A percentile compares a stretch with the other conserved stretches of the same genome.
Evolutionary conservation across 2,329 filamentous ascomycete genomes (phyloP).

Genomic region (Curvularia sp.): DNA sequence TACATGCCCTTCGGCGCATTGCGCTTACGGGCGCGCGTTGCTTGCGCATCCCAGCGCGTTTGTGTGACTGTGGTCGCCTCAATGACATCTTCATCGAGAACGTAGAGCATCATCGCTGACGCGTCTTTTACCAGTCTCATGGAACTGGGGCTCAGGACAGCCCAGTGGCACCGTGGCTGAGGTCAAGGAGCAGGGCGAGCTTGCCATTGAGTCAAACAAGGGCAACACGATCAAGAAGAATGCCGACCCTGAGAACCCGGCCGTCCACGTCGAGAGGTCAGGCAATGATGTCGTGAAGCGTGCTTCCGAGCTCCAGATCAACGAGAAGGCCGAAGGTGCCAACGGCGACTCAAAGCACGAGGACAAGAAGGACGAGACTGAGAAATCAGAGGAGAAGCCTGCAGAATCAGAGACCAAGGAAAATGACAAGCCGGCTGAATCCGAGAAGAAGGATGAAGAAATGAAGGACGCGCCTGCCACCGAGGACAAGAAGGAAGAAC

Average conservation of each 20-base stretch:
- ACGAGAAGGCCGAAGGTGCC: slow-evolving; percentile 52
- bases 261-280: slow-evolving; percentile 64
- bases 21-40: slow-evolving; percentile 8
- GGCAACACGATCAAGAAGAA: slow-evolving; percentile 71
- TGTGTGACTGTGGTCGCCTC: slow-evolving; percentile 24
- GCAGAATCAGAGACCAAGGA: slow-evolving; percentile 35
- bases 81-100: slow-evolving; percentile 31
- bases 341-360: slow-evolving; percentile 49
- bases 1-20: slow-evolving; percentile 6
- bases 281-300: slow-evolving; percentile 72
- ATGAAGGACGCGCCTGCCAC: slow-evolving; percentile 29
- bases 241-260: slow-evolving; percentile 66
- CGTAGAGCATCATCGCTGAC: slow-evolving; percentile 11
- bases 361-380: slow-evolving; percentile 35
- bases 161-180: slow-evolving; percentile 65
- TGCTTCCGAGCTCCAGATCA: slow-evolving; percentile 65
- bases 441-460: slow-evolving; percentile 42
- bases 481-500: slow-evolving; percentile 32
- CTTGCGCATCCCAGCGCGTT: slow-evolving; percentile 17
- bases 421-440: slow-evolving; percentile 40
- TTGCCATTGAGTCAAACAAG: slow-evolving; percentile 66
- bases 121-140: slow-evolving; percentile 60
- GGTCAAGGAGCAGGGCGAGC: slow-evolving; percentile 65
- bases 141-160: slow-evolving; percentile 64
- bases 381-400: slow-evolving; percentile 49